Conservation (phyloP, 2,329 filamentous ascomycete genomes). For the Neurospora crassa region DNA sequence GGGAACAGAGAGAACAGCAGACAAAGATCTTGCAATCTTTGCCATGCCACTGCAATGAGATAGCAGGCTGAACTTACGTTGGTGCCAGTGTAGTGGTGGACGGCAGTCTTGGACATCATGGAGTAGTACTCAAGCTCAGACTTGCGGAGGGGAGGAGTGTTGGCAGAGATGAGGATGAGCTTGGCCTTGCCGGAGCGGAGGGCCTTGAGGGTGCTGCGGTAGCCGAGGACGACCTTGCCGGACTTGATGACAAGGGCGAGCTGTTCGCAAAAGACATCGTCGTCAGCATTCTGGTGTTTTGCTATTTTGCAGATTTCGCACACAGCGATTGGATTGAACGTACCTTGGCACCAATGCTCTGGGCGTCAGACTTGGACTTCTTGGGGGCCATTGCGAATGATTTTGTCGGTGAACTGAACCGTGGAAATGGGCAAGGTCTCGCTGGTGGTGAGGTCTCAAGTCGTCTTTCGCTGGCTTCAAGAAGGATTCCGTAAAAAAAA, state of each 20-base stretch:
- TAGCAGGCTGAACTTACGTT: constrained; percentile 65
- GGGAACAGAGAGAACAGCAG: constrained; percentile 15
- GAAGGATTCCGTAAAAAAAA: background rate
- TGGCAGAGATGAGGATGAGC: constrained; percentile 69
- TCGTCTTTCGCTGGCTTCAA: background rate
- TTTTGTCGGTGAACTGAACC: constrained; percentile 9
- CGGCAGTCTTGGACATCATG: constrained; percentile 86
- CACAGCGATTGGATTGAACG: constrained; percentile 1
- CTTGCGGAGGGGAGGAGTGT: constrained; percentile 97
- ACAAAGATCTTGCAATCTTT: background rate
- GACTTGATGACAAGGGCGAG: constrained; percentile 55
- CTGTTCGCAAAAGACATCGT: constrained; percentile 10
- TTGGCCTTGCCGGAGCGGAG: constrained; percentile 96
- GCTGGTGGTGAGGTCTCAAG: constrained; percentile 10
- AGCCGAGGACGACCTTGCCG: constrained; percentile 74
- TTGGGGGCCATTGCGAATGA: constrained; percentile 52
- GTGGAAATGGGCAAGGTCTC: constrained; percentile 9
- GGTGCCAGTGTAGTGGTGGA: constrained; percentile 97
- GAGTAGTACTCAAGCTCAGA: constrained; percentile 89
- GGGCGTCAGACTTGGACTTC: constrained; percentile 80
- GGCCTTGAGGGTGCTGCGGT: constrained; percentile 71
- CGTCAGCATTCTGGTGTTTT: background rate
- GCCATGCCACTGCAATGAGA: constrained; percentile 5
- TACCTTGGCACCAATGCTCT: constrained; percentile 51
- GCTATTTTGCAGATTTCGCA: background rate